A percentile compares a stretch with the other conserved stretches of the same genome.
These are phyloP conservation scores for Cardamine chenopodiifolia DNA, from an alignment of 345 rosid species.

Conservation along the genomic window DNA sequence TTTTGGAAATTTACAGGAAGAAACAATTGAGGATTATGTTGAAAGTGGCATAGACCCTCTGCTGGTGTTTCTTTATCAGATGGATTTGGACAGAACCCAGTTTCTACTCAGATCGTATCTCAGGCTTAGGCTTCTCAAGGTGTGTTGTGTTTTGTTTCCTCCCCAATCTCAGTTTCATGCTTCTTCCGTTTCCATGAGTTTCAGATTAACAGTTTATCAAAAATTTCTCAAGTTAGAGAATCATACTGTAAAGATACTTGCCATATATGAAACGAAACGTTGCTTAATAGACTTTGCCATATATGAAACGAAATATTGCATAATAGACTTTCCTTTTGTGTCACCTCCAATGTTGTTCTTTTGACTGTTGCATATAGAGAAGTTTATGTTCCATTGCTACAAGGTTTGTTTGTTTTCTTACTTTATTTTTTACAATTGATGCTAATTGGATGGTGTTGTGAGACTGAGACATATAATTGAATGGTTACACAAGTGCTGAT, in stretches of 20 bases:
- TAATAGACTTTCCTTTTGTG: no score
- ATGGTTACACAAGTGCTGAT: constrained; percentile 52
- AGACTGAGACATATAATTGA: neutral
- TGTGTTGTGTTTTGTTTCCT: constrained; percentile 15
- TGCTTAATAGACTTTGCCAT: no score
- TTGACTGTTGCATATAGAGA: constrained; percentile 49
- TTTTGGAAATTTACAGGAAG: constrained; percentile 31
- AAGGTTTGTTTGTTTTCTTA: constrained; percentile 59
- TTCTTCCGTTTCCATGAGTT: neutral
- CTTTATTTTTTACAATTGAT: neutral
- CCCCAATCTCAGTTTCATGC: neutral
- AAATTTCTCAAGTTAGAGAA: no score
- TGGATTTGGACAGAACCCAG: constrained; percentile 84
- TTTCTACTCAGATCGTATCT: constrained; percentile 87
- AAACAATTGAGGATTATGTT: constrained; percentile 38
- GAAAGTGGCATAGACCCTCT: constrained; percentile 53
- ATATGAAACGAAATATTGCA: no score
- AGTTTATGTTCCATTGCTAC: constrained; percentile 71
- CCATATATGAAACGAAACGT: no score
- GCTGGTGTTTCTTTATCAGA: constrained; percentile 76
- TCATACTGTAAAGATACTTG: no score
- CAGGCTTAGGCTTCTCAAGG: constrained; percentile 87
- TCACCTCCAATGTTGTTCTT: no score
- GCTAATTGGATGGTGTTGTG: neutral
- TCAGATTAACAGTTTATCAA: neutral